phyloP scores from a whole-genome alignment of 2,329 filamentous ascomycete species.

The Fusarium incarnatum region DNA sequence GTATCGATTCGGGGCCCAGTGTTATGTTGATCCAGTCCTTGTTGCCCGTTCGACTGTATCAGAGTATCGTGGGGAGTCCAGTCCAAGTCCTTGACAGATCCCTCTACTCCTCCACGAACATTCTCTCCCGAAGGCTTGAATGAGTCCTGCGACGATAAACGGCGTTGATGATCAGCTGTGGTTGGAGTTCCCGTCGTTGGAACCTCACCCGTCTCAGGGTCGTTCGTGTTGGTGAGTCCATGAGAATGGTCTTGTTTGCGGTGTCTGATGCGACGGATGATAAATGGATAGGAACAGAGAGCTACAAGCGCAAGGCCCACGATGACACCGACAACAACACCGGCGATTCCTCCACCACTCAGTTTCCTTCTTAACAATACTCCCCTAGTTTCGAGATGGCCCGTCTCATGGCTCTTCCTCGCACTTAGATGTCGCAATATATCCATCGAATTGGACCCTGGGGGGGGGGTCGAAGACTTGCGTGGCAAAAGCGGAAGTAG shows the following conservation, averaged over 20 bases:
- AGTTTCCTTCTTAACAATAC: conserved; percentile 46
- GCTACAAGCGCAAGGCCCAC: conserved; percentile 50
- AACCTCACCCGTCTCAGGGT: conserved; percentile 49
- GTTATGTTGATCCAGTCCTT: conserved; percentile 15
- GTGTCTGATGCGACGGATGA: conserved; percentile 50
- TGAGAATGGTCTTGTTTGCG: conserved; percentile 43
- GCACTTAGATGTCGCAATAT: conserved; percentile 31
- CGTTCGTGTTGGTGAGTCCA: conserved; percentile 34
- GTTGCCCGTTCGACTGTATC: conserved; percentile 30
- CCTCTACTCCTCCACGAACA: conserved; percentile 44
- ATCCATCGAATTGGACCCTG: conserved; percentile 38
- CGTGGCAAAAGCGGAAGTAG: conserved; percentile 20
- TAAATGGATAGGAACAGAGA: conserved; percentile 56
- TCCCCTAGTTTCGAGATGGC: conserved; percentile 34
- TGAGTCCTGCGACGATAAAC: conserved; percentile 54
- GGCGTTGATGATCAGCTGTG: conserved; percentile 44
- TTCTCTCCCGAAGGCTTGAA: conserved; percentile 49
- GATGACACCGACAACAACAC: conserved; percentile 53
- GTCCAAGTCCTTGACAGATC: conserved; percentile 44
- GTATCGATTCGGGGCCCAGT: conserved; percentile 35
- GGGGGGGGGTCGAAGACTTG: conserved; percentile 16
- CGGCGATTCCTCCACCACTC: conserved; percentile 53
- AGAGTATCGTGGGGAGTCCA: conserved; percentile 42
- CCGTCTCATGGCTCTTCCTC: conserved; percentile 44
- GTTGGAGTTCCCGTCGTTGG: conserved; percentile 25